Base-by-base conservation (phyloP, 371 early-diverging fungal genomes). In the Rhizopus microsporus region DNA sequence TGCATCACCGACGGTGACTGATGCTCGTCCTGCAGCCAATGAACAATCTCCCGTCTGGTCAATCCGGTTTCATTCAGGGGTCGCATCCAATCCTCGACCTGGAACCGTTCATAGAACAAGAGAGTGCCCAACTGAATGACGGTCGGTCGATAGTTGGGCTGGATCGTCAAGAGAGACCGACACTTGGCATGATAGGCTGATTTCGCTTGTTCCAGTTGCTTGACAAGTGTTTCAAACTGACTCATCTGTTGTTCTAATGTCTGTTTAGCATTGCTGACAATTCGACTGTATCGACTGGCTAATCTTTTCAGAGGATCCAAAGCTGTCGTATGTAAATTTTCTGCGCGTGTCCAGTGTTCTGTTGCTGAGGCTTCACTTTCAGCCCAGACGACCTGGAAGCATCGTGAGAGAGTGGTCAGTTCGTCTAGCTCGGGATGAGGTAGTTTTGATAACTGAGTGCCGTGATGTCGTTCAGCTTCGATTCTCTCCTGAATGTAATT, bases 401-500 rank as follows among this genome's bases (percentile, higher is more conserved):
- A 87, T 47, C 78, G 80, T 58, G 83, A 81, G 40, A 91, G 72
- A 6, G 85, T 80, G 59, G 64, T 23, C 50, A 45, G 31, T 15
- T 59, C 9, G 10, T 17, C 35, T 39, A 56, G 3, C 77, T 72
- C 55, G 82, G 67, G 43, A 74, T 65, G 46, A 70, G 56, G 38
- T 13, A 37, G 13, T 37, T 37, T 37, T 7, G 82, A 67, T 31
- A 71, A 71, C 29, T 61, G 69, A 5, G 81, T 13, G 4, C 54
- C 85, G 57, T 88, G 85, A 7, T 59, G 62, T 53, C 82, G 68
- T 58, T 88, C 89, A n/a, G 84, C 72, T 3, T 71, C 74, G n/a
- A 83, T 80, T 4, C 89, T 83, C 52, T 84, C 84, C 52, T 80
- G 64, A n/a, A 91, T 65, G 52, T 87, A 87, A 23, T 72, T 69